Percentiles rank a stretch among this genome's conserved stretches.
Conservation (phyloP, 352 stramenopile species). For the Pythium apleroticum region DNA sequence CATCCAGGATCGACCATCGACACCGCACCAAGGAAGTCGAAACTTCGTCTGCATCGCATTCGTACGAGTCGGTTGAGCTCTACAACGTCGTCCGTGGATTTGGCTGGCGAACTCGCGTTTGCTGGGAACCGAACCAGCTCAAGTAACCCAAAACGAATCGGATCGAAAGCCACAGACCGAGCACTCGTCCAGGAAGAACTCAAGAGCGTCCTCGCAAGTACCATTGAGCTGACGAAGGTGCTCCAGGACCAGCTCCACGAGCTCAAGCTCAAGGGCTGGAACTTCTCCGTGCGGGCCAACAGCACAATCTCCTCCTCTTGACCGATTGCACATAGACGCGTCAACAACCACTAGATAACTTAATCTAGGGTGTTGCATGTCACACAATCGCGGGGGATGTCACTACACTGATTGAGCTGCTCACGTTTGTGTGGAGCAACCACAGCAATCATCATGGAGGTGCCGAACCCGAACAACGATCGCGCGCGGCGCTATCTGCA, state of each 20-base stretch:
- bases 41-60: slow-evolving; percentile 27
- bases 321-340: slow-evolving; percentile 4
- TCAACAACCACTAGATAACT: not conserved
- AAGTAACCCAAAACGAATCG: slow-evolving; percentile 21
- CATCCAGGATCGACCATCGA: not conserved
- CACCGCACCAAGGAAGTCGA: slow-evolving; percentile 20
- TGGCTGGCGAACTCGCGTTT: slow-evolving; percentile 1
- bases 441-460: slow-evolving; percentile 12
- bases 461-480: slow-evolving; percentile 44
- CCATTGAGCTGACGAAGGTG: slow-evolving; percentile 68
- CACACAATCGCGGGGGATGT: slow-evolving; percentile 16
- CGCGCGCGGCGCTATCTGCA: slow-evolving; percentile 67
- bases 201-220: slow-evolving; percentile 55
- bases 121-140: not conserved
- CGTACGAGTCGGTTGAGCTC: slow-evolving; percentile 23
- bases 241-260: slow-evolving; percentile 77
- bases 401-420: slow-evolving; percentile 1
- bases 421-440: slow-evolving; percentile 1
- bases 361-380: slow-evolving; percentile 12
- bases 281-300: slow-evolving; percentile 38
- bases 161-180: slow-evolving; percentile 41
- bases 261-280: slow-evolving; percentile 81
- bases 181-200: slow-evolving; percentile 73
- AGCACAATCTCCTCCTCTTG: slow-evolving; percentile 6
- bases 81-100: not conserved